These are phyloP conservation scores for Aspergillus mulundensis DNA, from an alignment of 495 filamentous ascomycete genomes.

Conservation along the genomic window DNA sequence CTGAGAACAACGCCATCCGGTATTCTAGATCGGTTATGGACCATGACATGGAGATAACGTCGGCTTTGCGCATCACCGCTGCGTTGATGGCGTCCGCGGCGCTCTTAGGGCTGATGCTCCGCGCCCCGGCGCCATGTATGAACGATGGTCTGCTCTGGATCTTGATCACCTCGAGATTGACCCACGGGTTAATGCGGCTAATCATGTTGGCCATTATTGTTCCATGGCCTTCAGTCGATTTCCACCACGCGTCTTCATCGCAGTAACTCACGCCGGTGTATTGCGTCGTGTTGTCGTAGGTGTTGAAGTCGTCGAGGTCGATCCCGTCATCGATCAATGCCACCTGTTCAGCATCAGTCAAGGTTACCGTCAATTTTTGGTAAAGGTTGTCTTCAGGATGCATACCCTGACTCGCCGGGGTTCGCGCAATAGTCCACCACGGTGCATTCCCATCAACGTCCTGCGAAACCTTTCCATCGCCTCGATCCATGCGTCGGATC, in stretches of 20 bases:
- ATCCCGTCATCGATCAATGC: slow-evolving; percentile 1
- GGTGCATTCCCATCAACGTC: background rate
- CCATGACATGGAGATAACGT: slow-evolving; percentile 3
- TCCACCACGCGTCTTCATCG: slow-evolving; percentile 1
- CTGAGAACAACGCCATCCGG: background rate
- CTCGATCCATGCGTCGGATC: slow-evolving; percentile 1
- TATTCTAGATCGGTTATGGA: slow-evolving; percentile 1
- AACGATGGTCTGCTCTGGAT: background rate
- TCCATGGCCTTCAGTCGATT: background rate
- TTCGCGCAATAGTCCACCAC: background rate
- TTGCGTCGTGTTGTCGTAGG: background rate
- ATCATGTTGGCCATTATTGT: slow-evolving; percentile 7
- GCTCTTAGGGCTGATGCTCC: slow-evolving; percentile 1
- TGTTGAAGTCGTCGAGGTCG: slow-evolving; percentile 1
- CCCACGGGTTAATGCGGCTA: slow-evolving; percentile 2
- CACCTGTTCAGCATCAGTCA: background rate
- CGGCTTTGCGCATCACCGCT: background rate
- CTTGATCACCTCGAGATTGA: slow-evolving; percentile 1
- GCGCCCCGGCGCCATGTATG: slow-evolving; percentile 1
- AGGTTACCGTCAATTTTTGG: background rate
- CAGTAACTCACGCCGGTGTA: slow-evolving; percentile 1
- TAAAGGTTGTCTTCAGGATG: no score
- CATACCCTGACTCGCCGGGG: background rate
- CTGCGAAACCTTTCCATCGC: background rate
- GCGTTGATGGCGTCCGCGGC: slow-evolving; percentile 2